A percentile compares a stretch with the other conserved stretches of the same genome.
Evolutionary conservation across 2,329 filamentous ascomycete genomes (phyloP).

Genomic region (Geosmithia putterillii): DNA sequence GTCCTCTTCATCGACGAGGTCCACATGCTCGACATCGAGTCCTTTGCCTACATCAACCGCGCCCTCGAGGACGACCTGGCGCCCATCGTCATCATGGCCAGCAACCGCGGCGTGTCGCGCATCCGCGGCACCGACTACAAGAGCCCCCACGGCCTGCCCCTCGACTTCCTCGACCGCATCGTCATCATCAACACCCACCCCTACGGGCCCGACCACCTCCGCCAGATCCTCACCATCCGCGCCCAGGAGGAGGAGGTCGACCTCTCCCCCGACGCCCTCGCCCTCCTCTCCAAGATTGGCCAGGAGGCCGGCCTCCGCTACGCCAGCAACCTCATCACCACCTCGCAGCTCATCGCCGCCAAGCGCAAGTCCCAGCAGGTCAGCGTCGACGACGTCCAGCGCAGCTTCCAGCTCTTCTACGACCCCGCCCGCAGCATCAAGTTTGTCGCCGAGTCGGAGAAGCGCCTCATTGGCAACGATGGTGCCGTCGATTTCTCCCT

Average conservation of each 20-base stretch:
- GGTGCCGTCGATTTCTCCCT: slow-evolving; percentile 63
- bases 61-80: slow-evolving; percentile 90
- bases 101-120: slow-evolving; percentile 82
- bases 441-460: slow-evolving; percentile 84
- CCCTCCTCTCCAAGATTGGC: slow-evolving; percentile 89
- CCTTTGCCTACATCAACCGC: slow-evolving; percentile 97
- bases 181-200: slow-evolving; percentile 91
- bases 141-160: slow-evolving; percentile 83
- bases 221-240: slow-evolving; percentile 83
- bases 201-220: slow-evolving; percentile 74
- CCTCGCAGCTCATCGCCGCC: slow-evolving; percentile 73
- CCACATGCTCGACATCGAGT: slow-evolving; percentile 99
- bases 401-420: slow-evolving; percentile 90
- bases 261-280: slow-evolving; percentile 76
- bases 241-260: slow-evolving; percentile 96
- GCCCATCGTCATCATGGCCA: slow-evolving; percentile 98
- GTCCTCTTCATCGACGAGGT: slow-evolving; percentile 98
- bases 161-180: slow-evolving; percentile 92
- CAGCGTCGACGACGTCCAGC: slow-evolving; percentile 76
- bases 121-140: slow-evolving; percentile 91
- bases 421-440: slow-evolving; percentile 79
- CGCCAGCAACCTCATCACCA: slow-evolving; percentile 95
- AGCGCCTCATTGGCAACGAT: slow-evolving; percentile 80
- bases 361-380: slow-evolving; percentile 83
- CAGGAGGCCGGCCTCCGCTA: slow-evolving; percentile 86